Evolutionary conservation across 2,329 filamentous ascomycete species (phyloP).

Genomic region (Simplicillium aogashimaense): DNA sequence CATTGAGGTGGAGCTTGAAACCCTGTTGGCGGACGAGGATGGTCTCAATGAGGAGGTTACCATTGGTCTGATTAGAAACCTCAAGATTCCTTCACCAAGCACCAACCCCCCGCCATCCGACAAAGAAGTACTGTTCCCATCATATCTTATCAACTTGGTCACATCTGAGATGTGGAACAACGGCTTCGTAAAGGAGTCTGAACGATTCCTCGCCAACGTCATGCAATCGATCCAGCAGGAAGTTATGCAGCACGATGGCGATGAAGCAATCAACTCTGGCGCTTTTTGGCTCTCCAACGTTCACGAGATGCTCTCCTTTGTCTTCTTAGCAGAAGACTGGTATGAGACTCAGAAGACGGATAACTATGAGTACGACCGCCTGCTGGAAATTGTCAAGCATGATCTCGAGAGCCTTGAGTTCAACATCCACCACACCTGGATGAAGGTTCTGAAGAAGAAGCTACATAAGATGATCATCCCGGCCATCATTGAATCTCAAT

Average conservation of each 20-base stretch:
- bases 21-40: slow-evolving; percentile 88
- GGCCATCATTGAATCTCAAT: slow-evolving; percentile 97
- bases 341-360: slow-evolving; percentile 99
- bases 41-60: slow-evolving; percentile 95
- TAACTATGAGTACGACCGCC: slow-evolving; percentile 96
- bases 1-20: slow-evolving; percentile 90
- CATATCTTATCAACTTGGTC: slow-evolving; percentile 96
- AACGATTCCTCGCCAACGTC: slow-evolving; percentile 95
- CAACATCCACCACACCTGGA: slow-evolving; percentile 99
- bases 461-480: slow-evolving; percentile 99
- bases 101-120: slow-evolving; percentile 85
- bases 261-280: slow-evolving; percentile 93
- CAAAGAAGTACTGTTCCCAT: slow-evolving; percentile 97
- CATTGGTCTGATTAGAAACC: slow-evolving; percentile 87
- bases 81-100: slow-evolving; percentile 88
- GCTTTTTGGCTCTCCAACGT: slow-evolving; percentile 99
- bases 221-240: slow-evolving; percentile 99
- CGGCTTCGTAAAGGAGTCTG: slow-evolving; percentile 97
- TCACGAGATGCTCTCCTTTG: slow-evolving; percentile 98
- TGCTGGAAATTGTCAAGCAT: slow-evolving; percentile 98
- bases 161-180: slow-evolving; percentile 99
- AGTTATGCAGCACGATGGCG: slow-evolving; percentile 97
- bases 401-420: slow-evolving; percentile 97
- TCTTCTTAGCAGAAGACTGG: slow-evolving; percentile 98
- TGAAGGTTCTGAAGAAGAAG: slow-evolving; percentile 99